These are phyloP conservation scores for Austroboletus rostrupii DNA, from an alignment of 1,284 basidiomycete species.

Conservation along the genomic window DNA sequence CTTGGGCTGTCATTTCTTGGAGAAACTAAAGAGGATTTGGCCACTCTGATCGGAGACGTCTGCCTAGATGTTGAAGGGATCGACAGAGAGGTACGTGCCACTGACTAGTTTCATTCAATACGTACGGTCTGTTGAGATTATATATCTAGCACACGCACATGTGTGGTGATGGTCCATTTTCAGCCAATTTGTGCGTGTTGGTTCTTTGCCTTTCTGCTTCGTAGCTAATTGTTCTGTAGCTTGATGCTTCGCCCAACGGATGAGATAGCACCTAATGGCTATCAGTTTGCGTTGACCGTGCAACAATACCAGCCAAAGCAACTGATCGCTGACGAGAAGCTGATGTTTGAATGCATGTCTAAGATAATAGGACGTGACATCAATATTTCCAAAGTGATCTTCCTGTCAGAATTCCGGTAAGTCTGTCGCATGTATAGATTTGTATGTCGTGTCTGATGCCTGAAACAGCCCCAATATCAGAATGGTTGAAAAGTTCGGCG, in stretches of 20 bases:
- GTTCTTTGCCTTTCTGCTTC: neutral
- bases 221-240: neutral
- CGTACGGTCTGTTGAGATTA: neutral
- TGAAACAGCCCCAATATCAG: conserved; percentile 28
- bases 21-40: conserved; percentile 35
- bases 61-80: conserved; percentile 30
- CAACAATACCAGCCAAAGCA: conserved; percentile 27
- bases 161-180: conserved; percentile 14
- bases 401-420: conserved; percentile 25
- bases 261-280: conserved; percentile 27
- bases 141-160: conserved; percentile 30
- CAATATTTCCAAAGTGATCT: conserved; percentile 14
- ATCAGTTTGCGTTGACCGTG: conserved; percentile 31
- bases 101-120: neutral
- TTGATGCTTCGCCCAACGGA: conserved; percentile 1
- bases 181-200: neutral
- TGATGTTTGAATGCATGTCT: conserved; percentile 17
- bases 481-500: conserved; percentile 29
- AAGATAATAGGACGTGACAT: conserved; percentile 13
- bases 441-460: neutral
- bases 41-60: conserved; percentile 40
- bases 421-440: neutral
- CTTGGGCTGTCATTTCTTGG: conserved; percentile 44
- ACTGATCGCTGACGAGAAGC: conserved; percentile 19
- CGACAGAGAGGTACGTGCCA: conserved; percentile 29